phyloP scores from a whole-genome alignment of 2,329 filamentous ascomycete species.

The Calonectria naviculata region DNA sequence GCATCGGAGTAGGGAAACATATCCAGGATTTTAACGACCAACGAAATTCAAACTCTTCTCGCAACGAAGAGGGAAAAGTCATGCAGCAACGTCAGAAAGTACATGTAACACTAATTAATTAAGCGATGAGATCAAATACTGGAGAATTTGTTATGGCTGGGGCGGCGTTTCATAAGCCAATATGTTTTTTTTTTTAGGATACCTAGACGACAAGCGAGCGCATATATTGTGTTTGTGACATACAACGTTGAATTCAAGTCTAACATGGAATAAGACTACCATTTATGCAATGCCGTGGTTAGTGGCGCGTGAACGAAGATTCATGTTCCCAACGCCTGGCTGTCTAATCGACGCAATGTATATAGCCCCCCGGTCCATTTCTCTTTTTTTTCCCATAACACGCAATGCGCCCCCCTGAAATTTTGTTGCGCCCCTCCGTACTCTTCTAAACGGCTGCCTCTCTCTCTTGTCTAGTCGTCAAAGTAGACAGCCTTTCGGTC shows the following conservation, averaged over 20 bases:
- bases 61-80: too few relatives aligned
- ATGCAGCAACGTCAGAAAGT: not conserved
- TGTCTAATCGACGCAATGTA: slow-evolving; percentile 17
- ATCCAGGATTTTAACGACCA: not conserved
- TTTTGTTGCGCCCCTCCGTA: not conserved
- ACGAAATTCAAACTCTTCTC: too few relatives aligned
- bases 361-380: not conserved
- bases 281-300: slow-evolving; percentile 13
- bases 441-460: not conserved
- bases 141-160: not conserved
- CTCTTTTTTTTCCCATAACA: not conserved
- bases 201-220: not conserved
- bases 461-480: slow-evolving; percentile 72
- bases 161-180: not conserved
- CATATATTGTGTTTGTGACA: not conserved
- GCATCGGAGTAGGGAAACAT: not conserved
- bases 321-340: slow-evolving; percentile 15
- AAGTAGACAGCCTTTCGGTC: slow-evolving; percentile 93
- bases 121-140: not conserved
- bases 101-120: not conserved
- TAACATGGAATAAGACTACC: slow-evolving; percentile 5
- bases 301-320: slow-evolving; percentile 13
- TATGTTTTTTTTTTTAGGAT: not conserved
- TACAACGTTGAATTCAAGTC: not conserved
- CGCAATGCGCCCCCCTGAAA: not conserved